Base-by-base conservation (phyloP, 352 stramenopile genomes). In the Globisporangium takayamanum region DNA sequence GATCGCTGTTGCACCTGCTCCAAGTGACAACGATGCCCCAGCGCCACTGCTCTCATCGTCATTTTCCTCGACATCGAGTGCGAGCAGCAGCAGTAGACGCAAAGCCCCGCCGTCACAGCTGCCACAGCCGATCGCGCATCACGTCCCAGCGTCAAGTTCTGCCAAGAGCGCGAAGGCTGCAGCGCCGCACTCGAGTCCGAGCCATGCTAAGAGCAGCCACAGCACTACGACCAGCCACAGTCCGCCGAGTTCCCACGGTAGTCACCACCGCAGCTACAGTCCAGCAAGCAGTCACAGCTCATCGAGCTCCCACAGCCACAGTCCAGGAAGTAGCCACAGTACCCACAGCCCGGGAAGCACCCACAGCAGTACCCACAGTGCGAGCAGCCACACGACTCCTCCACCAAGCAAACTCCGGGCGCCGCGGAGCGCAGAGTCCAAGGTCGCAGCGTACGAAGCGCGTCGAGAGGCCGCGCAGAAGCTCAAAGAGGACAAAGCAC, bases 401-500 rank as follows among this genome's bases (percentile, higher is more conserved):
- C 57, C 50, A 68, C 60, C 36, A 50, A 65, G 59, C 25, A 41
- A 56, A 50, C 49, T 74, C 60, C 56, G 74, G 53, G 22, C 63
- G 55, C 47, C 59, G 55, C 26, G 59, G 16, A 22, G 25, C 5
- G 50, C 66, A 55, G 28, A 49, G 18, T 28, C 37, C 44, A 50
- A 68, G 37, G 57, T 53, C 4, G 48, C 59, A 3, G 60, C 77
- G 22, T 88, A 89, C 39, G 82, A 88, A 60, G 73, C 73, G 42
- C 71, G 80, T 18, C 70, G 71, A 58, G 72, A 88, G 52, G 79
- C 76, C 0, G 74, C 78, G 2, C 70, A 74, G n/a, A 89, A 88
- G 54, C 61, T 87, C 15, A 84, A 80, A 53, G 76, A 89, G 39
- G 78, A 89, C n/a, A 89, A 85, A 53, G 83, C 72, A 26, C 70